Conservation (phyloP, 352 stramenopile genomes). For the Globisporangium lucens region DNA sequence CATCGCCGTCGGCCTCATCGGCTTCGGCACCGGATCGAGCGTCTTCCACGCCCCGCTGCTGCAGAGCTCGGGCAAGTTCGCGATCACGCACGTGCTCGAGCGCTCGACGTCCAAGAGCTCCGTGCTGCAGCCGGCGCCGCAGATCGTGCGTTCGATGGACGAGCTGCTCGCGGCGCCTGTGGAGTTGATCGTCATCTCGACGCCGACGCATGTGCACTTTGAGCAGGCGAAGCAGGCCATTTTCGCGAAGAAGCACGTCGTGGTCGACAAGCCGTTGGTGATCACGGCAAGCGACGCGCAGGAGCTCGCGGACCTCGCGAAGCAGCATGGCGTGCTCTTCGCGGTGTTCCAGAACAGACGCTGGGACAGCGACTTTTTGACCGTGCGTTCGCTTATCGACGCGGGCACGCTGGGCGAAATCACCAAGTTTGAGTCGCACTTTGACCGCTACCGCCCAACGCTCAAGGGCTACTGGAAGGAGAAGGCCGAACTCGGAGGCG, state of each 20-base stretch:
- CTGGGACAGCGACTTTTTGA: slow-evolving; percentile 78
- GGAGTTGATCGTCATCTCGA: slow-evolving; percentile 72
- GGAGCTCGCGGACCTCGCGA: slow-evolving; percentile 47
- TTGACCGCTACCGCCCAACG: slow-evolving; percentile 58
- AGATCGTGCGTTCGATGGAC: slow-evolving; percentile 70
- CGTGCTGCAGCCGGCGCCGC: slow-evolving; percentile 35
- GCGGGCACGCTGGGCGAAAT: slow-evolving; percentile 48
- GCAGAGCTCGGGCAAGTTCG: slow-evolving; percentile 51
- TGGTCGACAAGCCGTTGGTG: slow-evolving; percentile 76
- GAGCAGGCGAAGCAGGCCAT: slow-evolving; percentile 69
- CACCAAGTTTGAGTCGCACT: slow-evolving; percentile 58
- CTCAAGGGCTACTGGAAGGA: slow-evolving; percentile 85
- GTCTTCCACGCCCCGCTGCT: slow-evolving; percentile 76
- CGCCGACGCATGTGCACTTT: slow-evolving; percentile 71
- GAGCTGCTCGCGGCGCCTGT: slow-evolving; percentile 57
- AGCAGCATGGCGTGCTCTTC: slow-evolving; percentile 54
- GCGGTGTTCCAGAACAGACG: slow-evolving; percentile 78
- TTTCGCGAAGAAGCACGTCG: slow-evolving; percentile 67
- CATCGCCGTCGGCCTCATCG: slow-evolving; percentile 63
- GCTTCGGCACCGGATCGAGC: slow-evolving; percentile 66
- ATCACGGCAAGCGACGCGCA: slow-evolving; percentile 48
- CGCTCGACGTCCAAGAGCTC: slow-evolving; percentile 65
- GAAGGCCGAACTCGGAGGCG: slow-evolving; percentile 45
- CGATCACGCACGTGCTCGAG: slow-evolving; percentile 77
- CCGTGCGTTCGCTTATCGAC: slow-evolving; percentile 44